Conservation (phyloP, 202 grass and related monocot species). For the Digitaria exilis region DNA sequence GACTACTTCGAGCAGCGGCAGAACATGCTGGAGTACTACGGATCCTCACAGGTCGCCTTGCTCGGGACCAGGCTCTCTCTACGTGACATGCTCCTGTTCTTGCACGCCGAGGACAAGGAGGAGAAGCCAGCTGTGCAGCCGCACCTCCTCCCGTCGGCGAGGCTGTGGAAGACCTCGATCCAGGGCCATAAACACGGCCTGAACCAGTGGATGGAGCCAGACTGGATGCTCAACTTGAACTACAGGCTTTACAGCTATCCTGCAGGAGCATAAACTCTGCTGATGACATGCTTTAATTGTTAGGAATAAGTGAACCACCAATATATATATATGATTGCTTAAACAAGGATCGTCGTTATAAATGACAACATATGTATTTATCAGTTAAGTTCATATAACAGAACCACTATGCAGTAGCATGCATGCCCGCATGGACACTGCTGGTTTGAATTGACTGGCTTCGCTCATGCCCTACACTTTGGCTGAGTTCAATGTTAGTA, state of each 20-base stretch:
- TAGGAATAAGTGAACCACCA: no score
- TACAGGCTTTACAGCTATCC: background rate
- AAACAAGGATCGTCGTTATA: no score
- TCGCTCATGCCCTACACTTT: no score
- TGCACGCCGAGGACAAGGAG: background rate
- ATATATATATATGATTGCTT: no score
- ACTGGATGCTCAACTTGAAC: background rate
- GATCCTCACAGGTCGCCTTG: background rate
- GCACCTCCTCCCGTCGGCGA: constrained; percentile 33
- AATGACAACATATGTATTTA: no score
- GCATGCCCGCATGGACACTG: no score
- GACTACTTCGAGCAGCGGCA: constrained; percentile 46
- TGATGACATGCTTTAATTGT: no score
- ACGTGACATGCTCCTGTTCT: constrained; percentile 20
- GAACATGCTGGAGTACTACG: constrained; percentile 6
- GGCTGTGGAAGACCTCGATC: constrained; percentile 24
- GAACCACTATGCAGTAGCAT: no score
- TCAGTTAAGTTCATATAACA: no score
- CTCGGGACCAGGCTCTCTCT: constrained; percentile 2
- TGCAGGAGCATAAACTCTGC: background rate
- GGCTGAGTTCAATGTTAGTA: no score
- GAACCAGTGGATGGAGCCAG: constrained; percentile 5
- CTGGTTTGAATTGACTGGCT: no score
- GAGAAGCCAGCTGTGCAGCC: background rate
- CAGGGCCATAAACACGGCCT: background rate